Percentiles rank a stretch among this genome's conserved stretches.
phyloP scores from a whole-genome alignment of 805 yeast genomes.

The Myxozyma mucilagina region DNA sequence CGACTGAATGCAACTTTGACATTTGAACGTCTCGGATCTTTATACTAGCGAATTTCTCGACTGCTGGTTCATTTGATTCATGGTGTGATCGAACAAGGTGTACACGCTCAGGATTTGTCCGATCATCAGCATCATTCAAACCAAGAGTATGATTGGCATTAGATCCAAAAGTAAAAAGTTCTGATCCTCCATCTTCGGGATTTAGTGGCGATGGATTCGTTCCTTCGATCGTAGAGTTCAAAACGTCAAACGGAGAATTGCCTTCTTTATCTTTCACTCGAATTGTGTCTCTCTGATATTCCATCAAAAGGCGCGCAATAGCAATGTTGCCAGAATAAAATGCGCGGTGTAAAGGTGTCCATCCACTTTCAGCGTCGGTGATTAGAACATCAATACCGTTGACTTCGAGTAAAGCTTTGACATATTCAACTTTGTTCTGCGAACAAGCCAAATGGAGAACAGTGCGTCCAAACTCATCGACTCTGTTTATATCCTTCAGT shows the following conservation, averaged over 20 bases:
- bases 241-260: slow-evolving; percentile 69
- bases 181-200: slow-evolving; percentile 46
- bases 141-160: slow-evolving; percentile 66
- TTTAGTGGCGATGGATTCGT: slow-evolving; percentile 27
- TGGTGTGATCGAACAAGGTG: slow-evolving; percentile 36
- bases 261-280: slow-evolving; percentile 69
- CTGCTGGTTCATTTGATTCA: slow-evolving; percentile 30
- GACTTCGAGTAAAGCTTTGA: slow-evolving; percentile 51
- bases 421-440: slow-evolving; percentile 50
- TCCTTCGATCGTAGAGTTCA: slow-evolving; percentile 39
- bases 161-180: slow-evolving; percentile 59
- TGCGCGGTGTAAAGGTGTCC: slow-evolving; percentile 78
- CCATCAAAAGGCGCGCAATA: slow-evolving; percentile 52
- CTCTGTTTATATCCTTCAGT: slow-evolving; percentile 23
- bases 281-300: slow-evolving; percentile 44
- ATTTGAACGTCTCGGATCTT: slow-evolving; percentile 52
- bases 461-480: slow-evolving; percentile 41
- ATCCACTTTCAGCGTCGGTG: slow-evolving; percentile 73
- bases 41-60: slow-evolving; percentile 43
- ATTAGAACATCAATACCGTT: slow-evolving; percentile 49
- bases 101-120: slow-evolving; percentile 48
- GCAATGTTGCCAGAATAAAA: slow-evolving; percentile 57
- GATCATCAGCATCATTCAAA: slow-evolving; percentile 60
- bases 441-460: slow-evolving; percentile 59
- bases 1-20: slow-evolving; percentile 66